These are phyloP conservation scores for Wickerhamomyces tratensis DNA, from an alignment of 805 yeast species.

Conservation along the genomic window DNA sequence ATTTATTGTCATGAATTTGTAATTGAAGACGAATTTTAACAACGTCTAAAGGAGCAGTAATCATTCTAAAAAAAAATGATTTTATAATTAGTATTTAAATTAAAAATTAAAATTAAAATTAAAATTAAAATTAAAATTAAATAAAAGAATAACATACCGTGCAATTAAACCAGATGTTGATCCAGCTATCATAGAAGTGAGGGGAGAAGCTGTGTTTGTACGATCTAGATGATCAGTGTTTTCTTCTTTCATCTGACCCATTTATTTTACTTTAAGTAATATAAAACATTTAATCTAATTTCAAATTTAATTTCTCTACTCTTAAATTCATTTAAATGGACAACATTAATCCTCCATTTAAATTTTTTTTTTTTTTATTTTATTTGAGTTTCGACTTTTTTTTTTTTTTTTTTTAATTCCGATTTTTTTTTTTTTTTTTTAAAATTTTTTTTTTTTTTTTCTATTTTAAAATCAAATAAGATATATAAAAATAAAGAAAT, in stretches of 20 bases:
- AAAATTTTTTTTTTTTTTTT: neutral
- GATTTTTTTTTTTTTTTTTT: neutral
- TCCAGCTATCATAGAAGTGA: constrained; percentile 58
- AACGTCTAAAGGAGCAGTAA: constrained; percentile 73
- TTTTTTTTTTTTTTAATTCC: neutral
- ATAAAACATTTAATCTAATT: too few species aligned
- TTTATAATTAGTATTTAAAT: too few species aligned
- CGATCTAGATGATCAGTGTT: constrained; percentile 34
- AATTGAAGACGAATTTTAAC: constrained; percentile 70
- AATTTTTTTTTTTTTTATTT: neutral
- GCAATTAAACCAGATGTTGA: constrained; percentile 46
- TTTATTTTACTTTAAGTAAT: too few species aligned
- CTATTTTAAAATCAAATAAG: too few species aligned
- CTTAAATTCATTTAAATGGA: too few species aligned
- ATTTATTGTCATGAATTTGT: constrained; percentile 25
- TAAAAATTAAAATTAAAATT: too few species aligned
- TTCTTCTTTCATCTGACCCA: constrained; percentile 5
- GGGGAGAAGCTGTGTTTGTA: constrained; percentile 42
- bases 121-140: neutral
- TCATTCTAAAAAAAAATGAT: too few species aligned
- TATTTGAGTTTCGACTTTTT: neutral
- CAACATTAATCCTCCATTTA: too few species aligned
- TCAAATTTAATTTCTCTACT: too few species aligned
- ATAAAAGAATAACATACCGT: neutral
- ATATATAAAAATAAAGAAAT: neutral